phyloP scores from a whole-genome alignment of 345 rosid genomes.

The Salix dunnii region DNA sequence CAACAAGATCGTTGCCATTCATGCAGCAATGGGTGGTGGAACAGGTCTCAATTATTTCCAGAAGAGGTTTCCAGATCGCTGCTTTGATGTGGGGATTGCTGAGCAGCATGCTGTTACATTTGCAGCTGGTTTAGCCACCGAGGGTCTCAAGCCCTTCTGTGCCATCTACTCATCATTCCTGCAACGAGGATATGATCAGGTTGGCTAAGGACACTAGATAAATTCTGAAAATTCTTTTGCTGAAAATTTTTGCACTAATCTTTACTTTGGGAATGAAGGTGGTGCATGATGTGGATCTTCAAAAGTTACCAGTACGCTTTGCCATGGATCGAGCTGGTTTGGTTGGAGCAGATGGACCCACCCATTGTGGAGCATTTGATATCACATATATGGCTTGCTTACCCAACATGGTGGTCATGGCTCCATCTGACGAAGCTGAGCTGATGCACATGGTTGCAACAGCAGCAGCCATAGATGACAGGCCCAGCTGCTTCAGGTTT shows the following conservation, averaged over 20 bases:
- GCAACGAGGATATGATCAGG: constrained; percentile 80
- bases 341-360: constrained; percentile 80
- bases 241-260: background rate
- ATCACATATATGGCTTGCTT: constrained; percentile 69
- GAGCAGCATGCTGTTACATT: constrained; percentile 82
- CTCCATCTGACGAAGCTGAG: constrained; percentile 75
- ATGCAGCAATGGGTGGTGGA: constrained; percentile 86
- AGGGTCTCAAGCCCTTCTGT: constrained; percentile 77
- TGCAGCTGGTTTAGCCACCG: constrained; percentile 74
- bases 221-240: background rate
- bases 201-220: constrained; percentile 18
- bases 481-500: constrained; percentile 81
- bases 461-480: constrained; percentile 68
- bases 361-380: constrained; percentile 79
- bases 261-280: constrained; percentile 36
- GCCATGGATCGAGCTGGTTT: constrained; percentile 69
- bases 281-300: constrained; percentile 77
- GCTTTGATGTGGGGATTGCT: constrained; percentile 74
- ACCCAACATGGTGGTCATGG: constrained; percentile 87
- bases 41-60: constrained; percentile 74
- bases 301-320: constrained; percentile 64
- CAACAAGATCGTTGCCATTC: constrained; percentile 58
- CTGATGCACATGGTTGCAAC: constrained; percentile 81
- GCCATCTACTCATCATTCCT: constrained; percentile 74
- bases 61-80: constrained; percentile 62